These are phyloP conservation scores for Rhizopus arrhizus DNA, from an alignment of 371 early-diverging fungal genomes.

Conservation along the genomic window DNA sequence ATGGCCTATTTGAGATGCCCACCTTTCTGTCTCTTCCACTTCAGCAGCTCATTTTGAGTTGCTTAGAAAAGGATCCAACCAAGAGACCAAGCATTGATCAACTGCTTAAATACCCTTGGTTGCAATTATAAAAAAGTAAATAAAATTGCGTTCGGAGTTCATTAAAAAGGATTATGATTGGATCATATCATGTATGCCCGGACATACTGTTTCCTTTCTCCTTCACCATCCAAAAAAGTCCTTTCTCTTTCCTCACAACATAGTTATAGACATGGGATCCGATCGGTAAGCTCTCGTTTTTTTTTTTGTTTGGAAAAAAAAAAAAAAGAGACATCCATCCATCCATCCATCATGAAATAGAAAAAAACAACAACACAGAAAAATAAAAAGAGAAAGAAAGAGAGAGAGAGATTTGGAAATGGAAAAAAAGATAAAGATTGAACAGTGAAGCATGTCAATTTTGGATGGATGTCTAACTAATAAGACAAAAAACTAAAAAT, in stretches of 20 bases:
- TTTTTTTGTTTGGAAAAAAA: too few species aligned
- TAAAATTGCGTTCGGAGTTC: too few species aligned
- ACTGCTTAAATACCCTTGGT: conserved; percentile 40
- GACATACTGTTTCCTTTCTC: too few species aligned
- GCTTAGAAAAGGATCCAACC: conserved; percentile 30
- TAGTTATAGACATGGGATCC: conserved; percentile 33
- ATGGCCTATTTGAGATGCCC: conserved; percentile 52
- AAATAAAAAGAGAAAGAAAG: neutral
- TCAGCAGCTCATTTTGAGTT: conserved; percentile 22
- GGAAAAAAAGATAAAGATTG: too few species aligned
- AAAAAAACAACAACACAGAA: neutral
- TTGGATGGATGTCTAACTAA: too few species aligned
- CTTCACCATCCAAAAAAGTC: too few species aligned
- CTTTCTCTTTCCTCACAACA: conserved; percentile 32
- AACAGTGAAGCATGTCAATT: too few species aligned
- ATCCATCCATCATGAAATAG: conserved; percentile 16
- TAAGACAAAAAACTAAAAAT: too few species aligned
- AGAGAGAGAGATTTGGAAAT: too few species aligned
- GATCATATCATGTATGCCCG: too few species aligned
- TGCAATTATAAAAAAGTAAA: neutral
- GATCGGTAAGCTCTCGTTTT: conserved; percentile 24
- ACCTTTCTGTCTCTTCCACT: conserved; percentile 19
- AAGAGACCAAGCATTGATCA: conserved; percentile 25
- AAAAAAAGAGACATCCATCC: conserved; percentile 6
- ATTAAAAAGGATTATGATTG: too few species aligned